These are phyloP conservation scores for Ilyonectria destructans DNA, from an alignment of 2,329 filamentous ascomycete species.

Conservation along the genomic window DNA sequence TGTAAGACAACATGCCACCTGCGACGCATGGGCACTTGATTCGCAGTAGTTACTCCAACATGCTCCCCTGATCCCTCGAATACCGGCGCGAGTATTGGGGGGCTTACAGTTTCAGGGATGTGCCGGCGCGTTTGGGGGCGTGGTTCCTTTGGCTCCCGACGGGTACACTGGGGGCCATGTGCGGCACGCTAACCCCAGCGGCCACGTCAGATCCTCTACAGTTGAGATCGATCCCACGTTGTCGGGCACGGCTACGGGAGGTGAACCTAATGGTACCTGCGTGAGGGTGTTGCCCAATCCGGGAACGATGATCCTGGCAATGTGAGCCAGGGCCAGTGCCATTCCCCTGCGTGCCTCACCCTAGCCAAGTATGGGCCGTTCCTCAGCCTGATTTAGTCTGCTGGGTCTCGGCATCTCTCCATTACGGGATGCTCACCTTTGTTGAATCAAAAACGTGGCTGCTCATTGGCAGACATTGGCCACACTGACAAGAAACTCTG, in stretches of 20 bases:
- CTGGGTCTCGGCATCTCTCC: not conserved
- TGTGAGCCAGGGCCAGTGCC: not conserved
- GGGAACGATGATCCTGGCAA: not conserved
- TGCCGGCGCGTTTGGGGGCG: not conserved
- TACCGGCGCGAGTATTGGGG: not conserved
- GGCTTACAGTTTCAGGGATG: not conserved
- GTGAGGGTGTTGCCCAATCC: not conserved
- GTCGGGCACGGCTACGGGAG: not conserved
- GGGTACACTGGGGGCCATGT: not conserved
- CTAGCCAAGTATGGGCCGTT: slow-evolving; percentile 12
- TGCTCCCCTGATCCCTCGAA: not conserved
- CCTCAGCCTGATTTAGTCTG: not conserved
- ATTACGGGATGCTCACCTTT: slow-evolving; percentile 20
- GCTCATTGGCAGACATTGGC: slow-evolving; percentile 11
- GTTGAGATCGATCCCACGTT: slow-evolving; percentile 23
- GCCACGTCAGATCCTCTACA: slow-evolving; percentile 21
- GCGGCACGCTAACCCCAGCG: not conserved
- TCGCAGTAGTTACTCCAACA: not conserved
- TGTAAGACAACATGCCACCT: not conserved
- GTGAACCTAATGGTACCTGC: not conserved
- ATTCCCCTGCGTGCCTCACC: slow-evolving; percentile 9
- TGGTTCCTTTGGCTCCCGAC: not conserved
- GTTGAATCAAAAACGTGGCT: slow-evolving; percentile 16
- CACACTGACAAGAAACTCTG: not conserved
- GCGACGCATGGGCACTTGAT: not conserved